Percentiles rank a stretch among this genome's conserved stretches.
Evolutionary conservation across 257 asterid genomes (phyloP).

Genomic region (Osmanthus fragrans): DNA sequence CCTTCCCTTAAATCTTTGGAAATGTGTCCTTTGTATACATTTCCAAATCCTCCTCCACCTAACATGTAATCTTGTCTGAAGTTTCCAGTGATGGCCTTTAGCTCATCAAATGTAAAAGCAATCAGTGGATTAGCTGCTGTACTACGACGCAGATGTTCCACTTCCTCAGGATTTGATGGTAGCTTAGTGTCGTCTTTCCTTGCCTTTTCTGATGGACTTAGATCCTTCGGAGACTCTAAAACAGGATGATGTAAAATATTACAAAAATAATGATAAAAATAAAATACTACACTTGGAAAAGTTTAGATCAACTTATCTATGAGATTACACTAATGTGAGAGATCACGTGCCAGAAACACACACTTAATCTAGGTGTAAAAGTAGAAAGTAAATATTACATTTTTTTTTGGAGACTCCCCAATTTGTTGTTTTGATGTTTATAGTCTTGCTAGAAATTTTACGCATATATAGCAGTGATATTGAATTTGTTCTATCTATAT

Average conservation of each 20-base stretch:
- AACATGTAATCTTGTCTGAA: constrained; percentile 88
- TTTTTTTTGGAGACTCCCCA: not conserved
- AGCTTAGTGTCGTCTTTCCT: constrained; percentile 47
- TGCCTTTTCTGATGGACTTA: constrained; percentile 37
- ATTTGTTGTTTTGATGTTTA: not conserved
- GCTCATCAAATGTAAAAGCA: constrained; percentile 56
- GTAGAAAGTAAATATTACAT: too few relatives aligned
- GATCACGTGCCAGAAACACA: too few relatives aligned
- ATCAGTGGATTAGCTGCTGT: constrained; percentile 49
- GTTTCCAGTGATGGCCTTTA: constrained; percentile 62
- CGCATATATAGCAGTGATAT: not conserved
- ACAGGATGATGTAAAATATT: not conserved
- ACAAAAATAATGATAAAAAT: too few relatives aligned
- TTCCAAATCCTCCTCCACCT: constrained; percentile 98
- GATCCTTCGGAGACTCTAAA: constrained; percentile 53
- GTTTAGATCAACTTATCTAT: too few relatives aligned
- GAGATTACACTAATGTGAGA: too few relatives aligned
- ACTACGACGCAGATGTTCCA: constrained; percentile 76
- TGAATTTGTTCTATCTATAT: not conserved
- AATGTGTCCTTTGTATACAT: constrained; percentile 78
- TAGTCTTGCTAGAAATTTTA: not conserved
- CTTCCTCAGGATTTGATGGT: constrained; percentile 93
- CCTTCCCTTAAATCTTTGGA: constrained; percentile 49
- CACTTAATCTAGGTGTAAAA: too few relatives aligned
- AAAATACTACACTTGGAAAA: too few relatives aligned